Conservation (phyloP, 352 stramenopile genomes). For the Pythium insidiosum region DNA sequence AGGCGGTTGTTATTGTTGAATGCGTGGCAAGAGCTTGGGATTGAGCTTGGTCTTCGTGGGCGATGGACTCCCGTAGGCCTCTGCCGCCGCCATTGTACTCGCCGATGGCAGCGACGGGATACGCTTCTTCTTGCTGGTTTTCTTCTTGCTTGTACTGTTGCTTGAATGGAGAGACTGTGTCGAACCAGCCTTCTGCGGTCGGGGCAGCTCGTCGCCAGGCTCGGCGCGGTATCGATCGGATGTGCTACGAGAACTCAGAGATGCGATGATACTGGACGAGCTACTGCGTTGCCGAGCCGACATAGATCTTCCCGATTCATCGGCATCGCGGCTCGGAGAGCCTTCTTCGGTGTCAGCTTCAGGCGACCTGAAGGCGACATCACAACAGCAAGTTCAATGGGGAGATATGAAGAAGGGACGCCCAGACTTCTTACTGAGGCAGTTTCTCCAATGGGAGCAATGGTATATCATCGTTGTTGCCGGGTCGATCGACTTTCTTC, state of each 20-base stretch:
- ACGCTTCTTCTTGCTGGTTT: slow-evolving; percentile 15
- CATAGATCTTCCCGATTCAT: not conserved
- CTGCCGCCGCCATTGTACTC: no score
- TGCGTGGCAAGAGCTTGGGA: slow-evolving; percentile 27
- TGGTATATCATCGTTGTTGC: slow-evolving; percentile 50
- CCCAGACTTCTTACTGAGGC: slow-evolving; percentile 27
- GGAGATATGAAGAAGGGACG: no score
- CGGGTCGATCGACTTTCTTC: slow-evolving; percentile 14
- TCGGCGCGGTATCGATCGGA: slow-evolving; percentile 20
- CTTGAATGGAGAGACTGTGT: slow-evolving; percentile 1
- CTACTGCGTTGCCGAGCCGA: slow-evolving; percentile 14
- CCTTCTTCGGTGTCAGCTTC: slow-evolving; percentile 16
- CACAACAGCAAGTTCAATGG: no score
- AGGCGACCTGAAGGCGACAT: slow-evolving; percentile 13
- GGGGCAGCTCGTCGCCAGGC: slow-evolving; percentile 2
- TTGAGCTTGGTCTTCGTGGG: slow-evolving; percentile 25
- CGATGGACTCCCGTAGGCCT: no score
- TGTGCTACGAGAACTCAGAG: slow-evolving; percentile 25
- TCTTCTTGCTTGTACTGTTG: slow-evolving; percentile 1
- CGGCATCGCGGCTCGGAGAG: slow-evolving; percentile 14
- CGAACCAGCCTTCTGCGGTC: slow-evolving; percentile 3
- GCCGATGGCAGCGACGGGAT: slow-evolving; percentile 1
- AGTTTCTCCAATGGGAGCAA: slow-evolving; percentile 45
- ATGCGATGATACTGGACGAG: slow-evolving; percentile 7
- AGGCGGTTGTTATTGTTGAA: slow-evolving; percentile 9